Conservation (phyloP, 352 stramenopile species). For the Phytophthora pinifolia region DNA sequence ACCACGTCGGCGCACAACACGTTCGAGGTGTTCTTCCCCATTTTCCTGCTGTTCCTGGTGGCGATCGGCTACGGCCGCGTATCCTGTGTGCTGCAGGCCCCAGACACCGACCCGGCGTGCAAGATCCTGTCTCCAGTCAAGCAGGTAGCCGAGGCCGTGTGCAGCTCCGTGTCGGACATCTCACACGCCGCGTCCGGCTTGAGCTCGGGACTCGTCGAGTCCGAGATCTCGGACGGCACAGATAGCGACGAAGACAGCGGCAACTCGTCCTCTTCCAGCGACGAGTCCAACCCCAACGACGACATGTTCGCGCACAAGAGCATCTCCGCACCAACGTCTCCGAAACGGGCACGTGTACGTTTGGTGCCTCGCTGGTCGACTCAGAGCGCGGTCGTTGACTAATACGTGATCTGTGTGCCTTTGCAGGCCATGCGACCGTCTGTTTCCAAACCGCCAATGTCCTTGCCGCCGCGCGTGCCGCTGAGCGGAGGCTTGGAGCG, state of each 20-base stretch:
- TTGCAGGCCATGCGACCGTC: conserved; percentile 15
- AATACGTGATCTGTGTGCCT: conserved; percentile 4
- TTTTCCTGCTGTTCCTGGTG: conserved; percentile 59
- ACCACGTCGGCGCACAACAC: conserved; percentile 52
- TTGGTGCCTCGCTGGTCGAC: conserved; percentile 1
- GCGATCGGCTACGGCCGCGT: conserved; percentile 80
- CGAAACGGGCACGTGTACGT: conserved; percentile 27
- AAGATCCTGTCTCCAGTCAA: conserved; percentile 67
- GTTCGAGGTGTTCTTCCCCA: conserved; percentile 70
- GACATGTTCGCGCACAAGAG: conserved; percentile 41
- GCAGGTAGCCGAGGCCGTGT: conserved; percentile 17
- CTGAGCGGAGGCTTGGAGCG: conserved; percentile 27
- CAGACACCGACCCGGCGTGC: conserved; percentile 49
- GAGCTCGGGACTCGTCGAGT: conserved; percentile 62
- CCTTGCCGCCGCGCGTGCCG: conserved; percentile 36
- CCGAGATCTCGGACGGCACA: conserved; percentile 74
- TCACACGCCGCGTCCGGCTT: conserved; percentile 44
- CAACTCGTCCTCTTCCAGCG: conserved; percentile 74
- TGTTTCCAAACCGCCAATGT: conserved; percentile 25
- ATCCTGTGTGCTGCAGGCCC: conserved; percentile 63
- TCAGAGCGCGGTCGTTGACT: conserved; percentile 3
- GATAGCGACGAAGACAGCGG: conserved; percentile 79
- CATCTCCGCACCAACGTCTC: conserved; percentile 25
- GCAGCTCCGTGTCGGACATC: conserved; percentile 22
- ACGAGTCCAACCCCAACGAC: conserved; percentile 47